Evolutionary conservation across 306 rosid genomes (phyloP), one percentile per base, ranked within the genome.

Genomic region (Vigna mungo): DNA sequence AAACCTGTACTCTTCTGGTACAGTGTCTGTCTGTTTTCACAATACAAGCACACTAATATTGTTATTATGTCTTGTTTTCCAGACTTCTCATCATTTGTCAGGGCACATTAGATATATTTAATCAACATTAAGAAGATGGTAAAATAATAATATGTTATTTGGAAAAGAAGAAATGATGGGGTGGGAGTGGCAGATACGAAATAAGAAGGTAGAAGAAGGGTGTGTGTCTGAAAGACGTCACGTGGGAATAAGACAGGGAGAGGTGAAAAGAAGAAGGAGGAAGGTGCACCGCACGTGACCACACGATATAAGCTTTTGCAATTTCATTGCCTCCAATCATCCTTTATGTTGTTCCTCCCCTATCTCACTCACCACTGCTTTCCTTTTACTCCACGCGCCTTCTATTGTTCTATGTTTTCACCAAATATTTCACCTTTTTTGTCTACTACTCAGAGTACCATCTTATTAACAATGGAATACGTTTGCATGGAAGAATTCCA

Each of bases 201-300:
- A 86, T 86, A 83, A 75, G 20, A 20, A 1, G 2, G 11, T 9
- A 10, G 58, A 64, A 9, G 25, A 36, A 76, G 58, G 73, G 85
- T 78, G 68, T 13, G 74, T 81, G 80, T n/a, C n/a, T 37, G 55
- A 25, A 62, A 76, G 61, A 25, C 6, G 37, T 68, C 93, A 87
- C 93, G 75, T 89, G 91, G 78, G 81, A 54, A 20, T 7, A 41
- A 32, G 66, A 77, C 17, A 74, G 34, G 48, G 53, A 64, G 21
- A 64, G 48, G 56, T 20, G 54, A 32, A 70, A 37, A 77, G 70
- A 78, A 63, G 71, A 71, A 73, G 23, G 71, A 81, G 64, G 75
- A 36, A 59, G 81, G 76, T 81, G 77, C 80, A 48, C 0, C 59
- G 71, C 84, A 75, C 84, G 80, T 81, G 84, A 81, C 51, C 70